Base-by-base conservation (phyloP, 2,329 filamentous ascomycete species). In the Cladosporium phlei region DNA sequence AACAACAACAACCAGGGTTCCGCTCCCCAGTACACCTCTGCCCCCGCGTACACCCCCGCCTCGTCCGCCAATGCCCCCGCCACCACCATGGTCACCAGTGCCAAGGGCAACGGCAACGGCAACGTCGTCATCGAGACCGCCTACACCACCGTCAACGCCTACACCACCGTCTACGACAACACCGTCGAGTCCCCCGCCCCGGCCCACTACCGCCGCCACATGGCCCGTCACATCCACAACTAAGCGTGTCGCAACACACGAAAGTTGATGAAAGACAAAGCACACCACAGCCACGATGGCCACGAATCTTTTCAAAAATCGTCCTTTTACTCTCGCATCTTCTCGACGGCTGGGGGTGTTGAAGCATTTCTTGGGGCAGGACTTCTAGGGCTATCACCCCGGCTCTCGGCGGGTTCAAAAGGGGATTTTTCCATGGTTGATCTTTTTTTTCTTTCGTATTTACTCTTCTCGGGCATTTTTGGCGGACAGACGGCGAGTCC, bases 111-210 rank as follows among this genome's bases (percentile, higher is more conserved):
- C 25, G 29, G 22, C 25, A 21, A 40, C 29, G 19, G 25, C 37
- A 20, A 38, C 34, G 44, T 39, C 27, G 46, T 42, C 19, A 37
- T 37, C 42, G 16, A 45, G 46, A 48, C 46, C 38, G 45, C 35
- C 30, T 40, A 33, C 45, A 14, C 34, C 30, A 47, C 45, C 30
- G 46, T 43, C 32, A 29, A 40, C 30, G 46, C 27, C 19, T 57
- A 63, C 12, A 59, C 59, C 47, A 56, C 58, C 11, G 59, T 50
- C 24, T 60, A 53, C 51, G 64, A 66, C 52, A 63, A 64, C 0
- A 66, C 66, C 46, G 64, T 66, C 50, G 66, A 68, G 40, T 56
- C 61, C 11, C 58, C 67, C 40, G 65, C 62, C 7, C 59, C 60
- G 16, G 59, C 59, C 1, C 27, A 46, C 46, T 38, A 47, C 44